Percentiles rank a stretch among this genome's conserved stretches.
Conservation (phyloP, 352 stramenopile species). For the Globisporangium parvum region DNA sequence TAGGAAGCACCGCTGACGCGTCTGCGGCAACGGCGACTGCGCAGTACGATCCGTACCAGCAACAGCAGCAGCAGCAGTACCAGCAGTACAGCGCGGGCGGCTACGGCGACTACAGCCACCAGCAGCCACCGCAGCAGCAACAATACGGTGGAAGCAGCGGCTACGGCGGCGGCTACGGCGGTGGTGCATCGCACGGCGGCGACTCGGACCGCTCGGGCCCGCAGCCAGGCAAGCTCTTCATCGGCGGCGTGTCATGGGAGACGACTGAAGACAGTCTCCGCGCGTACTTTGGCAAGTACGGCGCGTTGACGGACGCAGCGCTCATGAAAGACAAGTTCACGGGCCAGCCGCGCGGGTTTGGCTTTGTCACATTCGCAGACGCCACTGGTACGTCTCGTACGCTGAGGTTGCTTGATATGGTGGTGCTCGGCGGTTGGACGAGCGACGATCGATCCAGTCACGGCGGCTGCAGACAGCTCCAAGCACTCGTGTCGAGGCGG, state of each 20-base stretch:
- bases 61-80: constrained; percentile 20
- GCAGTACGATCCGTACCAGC: constrained; percentile 30
- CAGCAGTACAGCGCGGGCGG: constrained; percentile 26
- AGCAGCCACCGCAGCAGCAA: constrained; percentile 10
- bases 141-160: constrained; percentile 7
- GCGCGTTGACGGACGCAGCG: constrained; percentile 76
- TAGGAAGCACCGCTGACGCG: constrained; percentile 4
- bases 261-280: constrained; percentile 91
- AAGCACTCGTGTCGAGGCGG: not conserved
- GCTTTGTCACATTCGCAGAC: constrained; percentile 92
- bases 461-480: too few species aligned
- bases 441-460: not conserved
- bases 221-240: constrained; percentile 85
- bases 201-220: constrained; percentile 10
- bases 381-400: constrained; percentile 64
- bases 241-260: constrained; percentile 89
- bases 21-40: constrained; percentile 10
- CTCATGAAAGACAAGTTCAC: constrained; percentile 94
- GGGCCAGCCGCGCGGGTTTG: constrained; percentile 88
- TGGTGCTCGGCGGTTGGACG: not conserved
- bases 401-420: constrained; percentile 2
- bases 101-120: constrained; percentile 19
- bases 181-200: constrained; percentile 4
- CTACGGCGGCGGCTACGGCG: constrained; percentile 6
- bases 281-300: constrained; percentile 88